Percentiles rank a stretch among this genome's conserved stretches.
Conservation (phyloP, 805 yeast genomes). For the Danielozyma ontarioensis region DNA sequence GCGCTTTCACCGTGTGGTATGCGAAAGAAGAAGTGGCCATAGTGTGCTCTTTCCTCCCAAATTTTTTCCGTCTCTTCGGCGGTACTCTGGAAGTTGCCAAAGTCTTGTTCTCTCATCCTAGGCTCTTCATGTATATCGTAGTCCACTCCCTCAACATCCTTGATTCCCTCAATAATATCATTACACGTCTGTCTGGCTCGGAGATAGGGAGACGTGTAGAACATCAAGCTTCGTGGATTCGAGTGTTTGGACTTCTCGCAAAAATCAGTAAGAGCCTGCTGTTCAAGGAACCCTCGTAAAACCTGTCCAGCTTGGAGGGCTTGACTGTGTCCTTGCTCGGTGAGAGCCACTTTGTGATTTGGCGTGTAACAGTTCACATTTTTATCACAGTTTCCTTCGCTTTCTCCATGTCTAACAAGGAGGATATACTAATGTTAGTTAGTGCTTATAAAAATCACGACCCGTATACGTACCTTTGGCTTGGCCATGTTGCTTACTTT, state of each 20-base stretch:
- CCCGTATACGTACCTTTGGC: slow-evolving; percentile 33
- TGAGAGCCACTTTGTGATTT: slow-evolving; percentile 74
- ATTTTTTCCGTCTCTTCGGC: slow-evolving; percentile 73
- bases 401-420: slow-evolving; percentile 87
- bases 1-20: slow-evolving; percentile 95
- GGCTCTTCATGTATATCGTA: slow-evolving; percentile 79
- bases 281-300: slow-evolving; percentile 33
- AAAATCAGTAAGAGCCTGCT: slow-evolving; percentile 26
- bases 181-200: slow-evolving; percentile 83
- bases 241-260: slow-evolving; percentile 3
- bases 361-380: slow-evolving; percentile 72
- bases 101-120: slow-evolving; percentile 89
- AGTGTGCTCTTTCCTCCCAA: slow-evolving; percentile 79
- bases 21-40: slow-evolving; percentile 76
- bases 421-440: slow-evolving; percentile 50
- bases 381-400: slow-evolving; percentile 86
- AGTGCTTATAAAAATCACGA: not conserved
- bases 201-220: slow-evolving; percentile 82
- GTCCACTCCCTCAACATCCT: slow-evolving; percentile 35
- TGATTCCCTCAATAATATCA: slow-evolving; percentile 56
- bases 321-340: slow-evolving; percentile 63
- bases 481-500: slow-evolving; percentile 36
- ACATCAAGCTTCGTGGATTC: slow-evolving; percentile 44
- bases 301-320: slow-evolving; percentile 56
- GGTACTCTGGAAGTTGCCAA: slow-evolving; percentile 85